These are phyloP conservation scores for Nepenthes alata DNA, from an alignment of 179 eudicot genomes.

Conservation along the genomic window DNA sequence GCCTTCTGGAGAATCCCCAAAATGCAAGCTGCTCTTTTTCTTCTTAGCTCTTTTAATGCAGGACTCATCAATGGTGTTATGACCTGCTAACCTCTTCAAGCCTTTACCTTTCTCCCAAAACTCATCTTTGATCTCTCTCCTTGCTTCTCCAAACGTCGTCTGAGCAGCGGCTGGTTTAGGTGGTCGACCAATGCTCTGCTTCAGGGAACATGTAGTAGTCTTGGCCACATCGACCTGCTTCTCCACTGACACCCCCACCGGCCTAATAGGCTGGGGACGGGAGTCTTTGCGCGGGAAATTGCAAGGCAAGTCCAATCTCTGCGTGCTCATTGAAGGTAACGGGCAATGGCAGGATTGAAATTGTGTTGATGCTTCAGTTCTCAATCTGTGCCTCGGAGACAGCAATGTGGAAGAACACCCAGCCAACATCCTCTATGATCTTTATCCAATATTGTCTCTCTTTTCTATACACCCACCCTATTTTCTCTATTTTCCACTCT, in stretches of 20 bases:
- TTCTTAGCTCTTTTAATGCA: slow-evolving; percentile 31
- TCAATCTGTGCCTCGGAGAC: slow-evolving; percentile 77
- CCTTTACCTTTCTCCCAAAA: slow-evolving; percentile 33
- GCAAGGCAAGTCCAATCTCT: slow-evolving; percentile 77
- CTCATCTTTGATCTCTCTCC: not conserved
- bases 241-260: slow-evolving; percentile 48
- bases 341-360: slow-evolving; percentile 56
- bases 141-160: not conserved
- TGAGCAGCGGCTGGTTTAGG: not conserved
- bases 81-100: slow-evolving; percentile 51
- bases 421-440: slow-evolving; percentile 76
- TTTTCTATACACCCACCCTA: slow-evolving; percentile 14
- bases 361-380: slow-evolving; percentile 61
- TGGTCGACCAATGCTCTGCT: not conserved
- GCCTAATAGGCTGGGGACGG: slow-evolving; percentile 32
- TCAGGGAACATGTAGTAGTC: slow-evolving; percentile 14
- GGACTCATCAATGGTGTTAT: slow-evolving; percentile 17
- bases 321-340: slow-evolving; percentile 87
- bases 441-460: slow-evolving; percentile 7
- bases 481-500: slow-evolving; percentile 11
- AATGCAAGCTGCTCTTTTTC: slow-evolving; percentile 28
- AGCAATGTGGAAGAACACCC: slow-evolving; percentile 81
- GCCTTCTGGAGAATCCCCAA: slow-evolving; percentile 19
- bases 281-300: slow-evolving; percentile 44
- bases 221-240: slow-evolving; percentile 34